Evolutionary conservation across 768 basidiomycete species (phyloP), one percentile per base, ranked within the genome.

Genomic region (Suillus luteus): DNA sequence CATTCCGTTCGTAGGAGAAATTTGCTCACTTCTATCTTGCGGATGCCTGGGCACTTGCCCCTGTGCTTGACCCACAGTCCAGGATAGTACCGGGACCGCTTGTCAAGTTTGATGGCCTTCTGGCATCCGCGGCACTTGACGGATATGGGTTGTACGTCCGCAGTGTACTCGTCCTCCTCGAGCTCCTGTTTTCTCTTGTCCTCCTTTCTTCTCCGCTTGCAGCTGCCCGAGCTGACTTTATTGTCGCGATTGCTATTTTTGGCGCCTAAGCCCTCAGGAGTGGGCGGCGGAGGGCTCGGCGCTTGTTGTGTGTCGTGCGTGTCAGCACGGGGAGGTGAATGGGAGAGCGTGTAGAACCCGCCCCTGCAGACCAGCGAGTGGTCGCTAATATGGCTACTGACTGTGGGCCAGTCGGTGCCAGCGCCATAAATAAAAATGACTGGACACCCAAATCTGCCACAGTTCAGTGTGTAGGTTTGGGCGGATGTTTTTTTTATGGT

Each of bases 21-120:
- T 46, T 6, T 22, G 5, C 44, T 46, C n/a, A 22, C 44, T n/a
- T 22, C 44, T 22, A 46, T n/a, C 44, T 46, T 22, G n/a, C n/a
- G 44, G 44, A 46, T 31, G 49, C 57, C 44, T 22, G 65, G 72
- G 43, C 41, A 46, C n/a, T 46, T 46, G 5, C 44, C n/a, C 52
- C 61, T 71, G 63, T 77, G 77, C 63, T 77, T 77, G 61, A 55
- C 35, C 76, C 76, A 77, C 9, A 77, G 41, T 9, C 76, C 76
- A 24, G 76, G 76, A 57, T 77, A 78, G 66, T 78, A 78, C 31
- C 64, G 57, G 2, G 70, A 74, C 51, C 76, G 60, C 59, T 74
- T 74, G 54, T 77, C 77, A n/a, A 77, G 70, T 40, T 71, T 74
- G 55, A 77, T 77, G 17, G 60, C 65, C 63, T 61, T 76, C 31